Evolutionary conservation across 1,139 yeast genomes (phyloP), one percentile per base, ranked within the genome.

Genomic region (Pichia sp.): DNA sequence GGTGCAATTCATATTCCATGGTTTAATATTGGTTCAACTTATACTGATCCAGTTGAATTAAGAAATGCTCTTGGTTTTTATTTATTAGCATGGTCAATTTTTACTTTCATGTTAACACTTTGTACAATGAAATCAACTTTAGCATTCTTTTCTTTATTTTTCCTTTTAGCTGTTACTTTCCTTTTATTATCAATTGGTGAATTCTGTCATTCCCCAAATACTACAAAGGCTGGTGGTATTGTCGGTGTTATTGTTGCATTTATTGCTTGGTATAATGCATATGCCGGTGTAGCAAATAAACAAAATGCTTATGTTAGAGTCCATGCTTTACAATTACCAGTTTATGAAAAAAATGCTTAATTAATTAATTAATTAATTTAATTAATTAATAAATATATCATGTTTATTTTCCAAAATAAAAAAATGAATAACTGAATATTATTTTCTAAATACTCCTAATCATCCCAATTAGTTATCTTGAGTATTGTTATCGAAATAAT

Each of bases 221-320:
- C 70, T 47, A 67, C 75, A 52, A 80, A 72, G 60, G 95, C 92
- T 27, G 96, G 81, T 39, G 96, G 96, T 56, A 83, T 83, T 33
- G 69, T 85, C 52, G 96, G 96, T 39, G 63, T 88, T n/a, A 65
- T 87, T 36, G 81, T 90, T 38, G 86, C 96, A 1, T 78, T 85
- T 58, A 65, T 79, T 47, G 95, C 95, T 11, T 88, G 92, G 90
- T 88, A 87, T 64, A 86, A 86, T 65, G 96, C 96, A 6, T 86
- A 79, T 59, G 94, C 95, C n/a, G 96, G 95, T 80, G 66, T 88
- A 48, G 86, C 94, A 45, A 85, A 76, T 56, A 69, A 68, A 59
- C 85, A 78, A 66, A 88, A 84, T 69, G 72, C 87, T 37, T 86
- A 84, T 66, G 51, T 86, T 49, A 69, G 76, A 32, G 74, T 82